Conservation (phyloP, 352 stramenopile genomes). For the Phytophthora fragariaefolia region DNA sequence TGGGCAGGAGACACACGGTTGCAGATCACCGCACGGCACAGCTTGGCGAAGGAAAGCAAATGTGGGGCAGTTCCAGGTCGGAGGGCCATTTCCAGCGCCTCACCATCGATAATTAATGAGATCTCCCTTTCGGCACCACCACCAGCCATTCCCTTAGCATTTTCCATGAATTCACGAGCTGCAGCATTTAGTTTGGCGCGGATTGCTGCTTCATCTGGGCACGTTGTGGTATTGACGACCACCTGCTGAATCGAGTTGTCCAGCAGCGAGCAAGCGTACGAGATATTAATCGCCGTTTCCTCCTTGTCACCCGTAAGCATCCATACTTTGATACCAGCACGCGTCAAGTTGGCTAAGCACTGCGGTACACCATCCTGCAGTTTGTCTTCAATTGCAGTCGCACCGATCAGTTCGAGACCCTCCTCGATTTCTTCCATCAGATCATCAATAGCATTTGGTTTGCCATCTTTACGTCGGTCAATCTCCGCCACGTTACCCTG, state of each 20-base stretch:
- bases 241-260: conserved; percentile 86
- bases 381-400: conserved; percentile 94
- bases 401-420: conserved; percentile 84
- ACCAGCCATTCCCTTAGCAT: conserved; percentile 42
- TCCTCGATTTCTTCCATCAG: conserved; percentile 87
- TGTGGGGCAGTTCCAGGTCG: conserved; percentile 49
- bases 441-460: conserved; percentile 77
- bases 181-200: conserved; percentile 53
- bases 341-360: conserved; percentile 79
- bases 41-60: conserved; percentile 72
- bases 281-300: conserved; percentile 97
- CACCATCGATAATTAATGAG: conserved; percentile 74
- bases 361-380: conserved; percentile 91
- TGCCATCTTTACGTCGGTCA: conserved; percentile 81
- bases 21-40: conserved; percentile 83
- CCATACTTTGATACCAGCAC: conserved; percentile 94
- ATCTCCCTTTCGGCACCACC: conserved; percentile 53
- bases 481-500: conserved; percentile 73
- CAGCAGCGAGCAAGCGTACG: conserved; percentile 89
- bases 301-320: conserved; percentile 97
- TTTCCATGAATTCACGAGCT: conserved; percentile 56
- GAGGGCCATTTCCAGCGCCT: conserved; percentile 72
- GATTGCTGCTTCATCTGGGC: conserved; percentile 74
- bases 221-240: conserved; percentile 74
- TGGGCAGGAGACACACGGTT: conserved; percentile 88